Evolutionary conservation across 768 basidiomycete genomes (phyloP).

Genomic region (Chalciporus sphaerocephalus): DNA sequence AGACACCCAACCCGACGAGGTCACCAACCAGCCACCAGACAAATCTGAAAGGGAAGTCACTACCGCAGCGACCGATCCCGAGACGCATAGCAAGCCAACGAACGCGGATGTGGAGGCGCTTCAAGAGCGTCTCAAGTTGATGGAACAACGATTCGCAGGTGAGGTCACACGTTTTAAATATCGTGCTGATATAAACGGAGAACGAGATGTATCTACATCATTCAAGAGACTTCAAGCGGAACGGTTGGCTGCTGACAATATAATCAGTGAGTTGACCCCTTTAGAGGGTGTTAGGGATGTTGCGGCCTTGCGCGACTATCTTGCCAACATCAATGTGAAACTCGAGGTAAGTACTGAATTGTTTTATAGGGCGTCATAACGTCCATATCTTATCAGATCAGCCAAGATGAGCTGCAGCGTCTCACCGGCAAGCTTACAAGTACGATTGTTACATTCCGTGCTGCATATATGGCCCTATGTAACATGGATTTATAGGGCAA

Average conservation of each 20-base stretch:
- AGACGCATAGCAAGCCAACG: neutral
- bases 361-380: neutral
- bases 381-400: conserved; percentile 42
- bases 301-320: conserved; percentile 66
- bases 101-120: conserved; percentile 49
- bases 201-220: conserved; percentile 71
- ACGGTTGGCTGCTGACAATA: conserved; percentile 59
- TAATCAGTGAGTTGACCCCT: conserved; percentile 69
- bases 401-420: conserved; percentile 75
- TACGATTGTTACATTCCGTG: conserved; percentile 35
- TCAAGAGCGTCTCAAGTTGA: conserved; percentile 60
- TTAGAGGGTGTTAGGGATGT: conserved; percentile 61
- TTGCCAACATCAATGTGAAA: conserved; percentile 63
- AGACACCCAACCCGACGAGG: neutral
- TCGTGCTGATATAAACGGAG: conserved; percentile 1
- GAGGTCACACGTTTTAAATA: conserved; percentile 9
- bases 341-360: conserved; percentile 51
- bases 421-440: conserved; percentile 69
- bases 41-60: neutral
- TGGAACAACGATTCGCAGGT: conserved; percentile 80
- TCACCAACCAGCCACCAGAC: neutral
- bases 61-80: neutral
- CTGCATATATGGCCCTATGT: neutral
- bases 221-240: conserved; percentile 74
- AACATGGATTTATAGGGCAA: conserved; percentile 52